phyloP scores from a whole-genome alignment of 768 basidiomycete genomes.

The Mycena maculata region DNA sequence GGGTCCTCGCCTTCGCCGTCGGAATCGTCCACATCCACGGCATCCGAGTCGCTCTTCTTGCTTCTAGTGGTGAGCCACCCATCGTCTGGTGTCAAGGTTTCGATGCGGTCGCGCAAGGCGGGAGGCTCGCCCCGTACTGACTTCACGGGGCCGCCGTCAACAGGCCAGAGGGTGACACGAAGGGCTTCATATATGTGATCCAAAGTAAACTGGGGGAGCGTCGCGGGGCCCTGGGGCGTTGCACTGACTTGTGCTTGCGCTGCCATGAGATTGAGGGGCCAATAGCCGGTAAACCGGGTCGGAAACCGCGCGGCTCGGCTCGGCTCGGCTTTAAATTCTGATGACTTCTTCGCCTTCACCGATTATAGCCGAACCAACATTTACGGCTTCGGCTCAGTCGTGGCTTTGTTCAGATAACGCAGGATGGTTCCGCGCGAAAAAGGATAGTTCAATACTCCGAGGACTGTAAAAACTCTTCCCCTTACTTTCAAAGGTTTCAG shows the following conservation, averaged over 20 bases:
- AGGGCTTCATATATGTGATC: background rate
- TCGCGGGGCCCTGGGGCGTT: background rate
- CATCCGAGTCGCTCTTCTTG: background rate
- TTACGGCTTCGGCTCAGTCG: too few relatives aligned
- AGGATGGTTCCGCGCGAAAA: constrained; percentile 64
- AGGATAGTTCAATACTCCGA: constrained; percentile 52
- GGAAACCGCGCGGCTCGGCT: too few relatives aligned
- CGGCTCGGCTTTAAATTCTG: too few relatives aligned
- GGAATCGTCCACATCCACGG: constrained; percentile 6
- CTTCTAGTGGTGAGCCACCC: background rate
- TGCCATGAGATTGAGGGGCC: too few relatives aligned
- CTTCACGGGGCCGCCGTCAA: background rate
- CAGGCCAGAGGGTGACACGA: constrained; percentile 10
- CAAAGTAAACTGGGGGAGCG: constrained; percentile 11
- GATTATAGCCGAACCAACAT: too few relatives aligned
- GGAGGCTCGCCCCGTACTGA: background rate
- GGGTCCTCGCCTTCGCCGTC: constrained; percentile 2
- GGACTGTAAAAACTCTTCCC: constrained; percentile 55
- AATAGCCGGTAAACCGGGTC: too few relatives aligned
- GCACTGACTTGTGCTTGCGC: too few relatives aligned
- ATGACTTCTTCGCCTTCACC: too few relatives aligned
- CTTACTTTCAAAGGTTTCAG: constrained; percentile 39
- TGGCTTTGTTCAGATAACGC: too few relatives aligned
- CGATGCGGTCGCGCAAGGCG: constrained; percentile 6
- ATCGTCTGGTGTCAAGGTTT: constrained; percentile 2